Conservation (phyloP, 2,329 filamentous ascomycete genomes). For the Cladosporium phlei region DNA sequence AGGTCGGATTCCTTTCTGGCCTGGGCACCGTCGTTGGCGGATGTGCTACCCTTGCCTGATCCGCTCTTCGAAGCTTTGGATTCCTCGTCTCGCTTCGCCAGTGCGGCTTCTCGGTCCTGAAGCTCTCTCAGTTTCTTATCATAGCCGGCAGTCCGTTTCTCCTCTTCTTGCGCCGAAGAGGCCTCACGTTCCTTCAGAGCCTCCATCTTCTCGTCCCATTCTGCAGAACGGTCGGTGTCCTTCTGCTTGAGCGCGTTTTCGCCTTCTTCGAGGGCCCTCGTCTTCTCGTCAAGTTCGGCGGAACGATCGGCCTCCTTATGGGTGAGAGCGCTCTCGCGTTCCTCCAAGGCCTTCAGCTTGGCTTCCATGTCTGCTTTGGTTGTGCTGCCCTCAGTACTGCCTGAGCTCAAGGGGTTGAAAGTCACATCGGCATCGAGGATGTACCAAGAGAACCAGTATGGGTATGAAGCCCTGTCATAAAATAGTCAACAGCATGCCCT, state of each 20-base stretch:
- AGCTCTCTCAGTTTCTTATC: conserved; percentile 4
- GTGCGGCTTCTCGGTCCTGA: conserved; percentile 2
- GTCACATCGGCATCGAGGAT: conserved; percentile 1
- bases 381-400: background rate
- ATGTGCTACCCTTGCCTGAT: background rate
- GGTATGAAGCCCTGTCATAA: background rate
- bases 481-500: background rate
- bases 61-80: background rate
- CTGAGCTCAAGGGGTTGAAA: background rate
- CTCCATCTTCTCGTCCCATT: background rate
- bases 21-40: background rate
- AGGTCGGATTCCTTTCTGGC: background rate
- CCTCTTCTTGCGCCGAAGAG: background rate
- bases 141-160: background rate
- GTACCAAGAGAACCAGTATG: conserved; percentile 2
- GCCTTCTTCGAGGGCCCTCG: conserved; percentile 1
- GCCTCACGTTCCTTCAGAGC: background rate
- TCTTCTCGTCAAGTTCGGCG: background rate
- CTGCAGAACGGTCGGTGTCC: background rate
- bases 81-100: background rate
- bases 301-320: background rate
- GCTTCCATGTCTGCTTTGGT: background rate
- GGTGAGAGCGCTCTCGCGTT: background rate
- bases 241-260: background rate
- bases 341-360: conserved; percentile 2